Base-by-base conservation (phyloP, 257 asterid genomes). In the Osmanthus fragrans region DNA sequence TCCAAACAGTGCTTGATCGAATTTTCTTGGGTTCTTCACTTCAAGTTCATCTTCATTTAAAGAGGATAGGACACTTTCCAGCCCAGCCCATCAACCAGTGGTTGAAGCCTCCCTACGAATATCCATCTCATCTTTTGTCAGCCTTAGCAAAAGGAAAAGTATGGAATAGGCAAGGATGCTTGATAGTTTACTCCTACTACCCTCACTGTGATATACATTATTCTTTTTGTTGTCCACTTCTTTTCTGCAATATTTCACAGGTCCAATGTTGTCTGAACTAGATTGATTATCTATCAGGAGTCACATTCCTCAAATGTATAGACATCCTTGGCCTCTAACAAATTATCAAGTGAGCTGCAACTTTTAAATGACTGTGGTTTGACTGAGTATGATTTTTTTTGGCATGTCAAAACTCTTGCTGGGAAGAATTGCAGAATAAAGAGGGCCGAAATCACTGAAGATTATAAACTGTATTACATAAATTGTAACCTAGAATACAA, bases 341-440 rank as follows among this genome's bases (percentile, higher is more conserved):
- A 33, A 27, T 47, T 18, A 49, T 63, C 30, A 29, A 64, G 73
- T 4, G 29, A 73, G 63, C 63, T 15, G 15, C 21, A 39, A 34
- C 12, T 77, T 51, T 18, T 51, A 23, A 29, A 74, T 32, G 37
- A 54, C 36, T 70, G 42, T 47, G n/a, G 42, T 74, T 40, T 29
- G 16, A 32, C 27, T 47, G 42, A 73, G 11, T 45, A 29, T 18
- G 65, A 34, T 65, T 72, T 72, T 30, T 32, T 71, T 7, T 33
- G 47, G 74, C 39, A 76, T 36, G 54, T 32, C 75, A 72, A 77
- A 68, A 49, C 49, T 23, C 47, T n/a, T n/a, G n/a, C n/a, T n/a
- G n/a, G n/a, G n/a, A n/a, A n/a, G n/a, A n/a, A n/a, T n/a, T n/a
- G n/a, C n/a, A n/a, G n/a, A n/a, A n/a, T n/a, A n/a, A n/a, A n/a